Evolutionary conservation across 257 asterid species (phyloP).

Genomic region (Cruciata laevipes): DNA sequence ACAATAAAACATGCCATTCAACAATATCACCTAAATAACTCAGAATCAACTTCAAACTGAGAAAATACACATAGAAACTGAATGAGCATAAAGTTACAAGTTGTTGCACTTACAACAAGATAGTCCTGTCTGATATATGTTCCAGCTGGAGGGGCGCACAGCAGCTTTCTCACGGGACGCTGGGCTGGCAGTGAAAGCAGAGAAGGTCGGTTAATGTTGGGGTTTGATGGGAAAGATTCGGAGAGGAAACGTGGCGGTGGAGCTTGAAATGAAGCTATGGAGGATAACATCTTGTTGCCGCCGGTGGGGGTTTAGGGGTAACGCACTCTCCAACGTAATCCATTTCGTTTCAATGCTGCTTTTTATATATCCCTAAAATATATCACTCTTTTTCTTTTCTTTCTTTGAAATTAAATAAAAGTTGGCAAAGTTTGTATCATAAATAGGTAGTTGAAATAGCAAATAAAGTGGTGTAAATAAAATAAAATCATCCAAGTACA

Average conservation of each 20-base stretch:
- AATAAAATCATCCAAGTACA: no score
- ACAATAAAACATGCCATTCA: slow-evolving; percentile 4
- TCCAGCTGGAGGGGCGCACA: slow-evolving; percentile 60
- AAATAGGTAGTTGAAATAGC: no score
- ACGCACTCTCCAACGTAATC: slow-evolving; percentile 1
- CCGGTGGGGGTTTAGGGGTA: slow-evolving; percentile 24
- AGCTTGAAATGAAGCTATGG: slow-evolving; percentile 30
- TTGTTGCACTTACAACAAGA: slow-evolving; percentile 63
- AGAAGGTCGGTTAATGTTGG: slow-evolving; percentile 24
- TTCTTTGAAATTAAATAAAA: no score
- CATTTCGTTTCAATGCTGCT: not conserved
- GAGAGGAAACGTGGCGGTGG: slow-evolving; percentile 30
- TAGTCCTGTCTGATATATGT: slow-evolving; percentile 79
- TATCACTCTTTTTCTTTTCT: not conserved
- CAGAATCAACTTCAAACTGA: not conserved
- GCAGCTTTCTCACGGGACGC: slow-evolving; percentile 39
- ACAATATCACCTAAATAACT: not conserved
- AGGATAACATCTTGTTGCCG: slow-evolving; percentile 58
- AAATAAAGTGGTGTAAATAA: no score
- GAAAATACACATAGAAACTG: not conserved
- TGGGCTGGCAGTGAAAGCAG: slow-evolving; percentile 31
- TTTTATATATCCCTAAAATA: not conserved
- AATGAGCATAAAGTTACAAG: not conserved
- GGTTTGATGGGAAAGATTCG: slow-evolving; percentile 27
- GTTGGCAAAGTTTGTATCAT: no score